Evolutionary conservation across 2,329 filamentous ascomycete species (phyloP), one percentile per base, ranked within the genome.

Genomic region (Ampelomyces quisqualis): DNA sequence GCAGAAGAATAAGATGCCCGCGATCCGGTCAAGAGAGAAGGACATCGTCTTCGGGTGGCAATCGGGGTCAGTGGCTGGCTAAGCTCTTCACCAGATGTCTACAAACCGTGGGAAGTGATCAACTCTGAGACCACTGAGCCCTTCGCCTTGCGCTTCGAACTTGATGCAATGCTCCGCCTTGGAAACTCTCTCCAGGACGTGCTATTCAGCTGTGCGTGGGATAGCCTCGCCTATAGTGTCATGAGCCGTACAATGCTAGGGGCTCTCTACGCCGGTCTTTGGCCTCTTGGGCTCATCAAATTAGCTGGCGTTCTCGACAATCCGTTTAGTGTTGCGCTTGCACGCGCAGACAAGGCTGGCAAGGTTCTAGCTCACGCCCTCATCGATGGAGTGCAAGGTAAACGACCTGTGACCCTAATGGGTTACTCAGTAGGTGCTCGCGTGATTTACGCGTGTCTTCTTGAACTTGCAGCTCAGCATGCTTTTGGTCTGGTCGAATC

Each of bases 401-500:
- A 91, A 62, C 75, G 88, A 11, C 84, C 87, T 0, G 85, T 93
- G 1, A 90, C 83, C 0, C 70, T 94, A 2, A 75, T 91, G n/a
- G 88, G 88, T 1, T 93, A 90, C 64, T 89, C 86, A 1, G 73
- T 93, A 1, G 88, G 88, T 7, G 86, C 87, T 2, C 77, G 86
- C 14, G 81, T 91, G 10, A 88, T 95, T 32, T 93, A 88, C 63
- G 81, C 84, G 1, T 95, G 90, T 55, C 75, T 95, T 6, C 79
- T 84, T 54, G 80, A 77, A 10, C 77, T 95, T 7, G 88, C 88
- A 0, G 82, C 88, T 62, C 79, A 89, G 33, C 79, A 81, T 40
- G 88, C 86, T 0, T 95, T 93, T 55, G 90, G 90, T 0, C 71
- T 95, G 1, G 73, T 96, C 8, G 90, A 95, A 58, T 84, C 82